Percentiles rank a stretch among this genome's conserved stretches.
These are phyloP conservation scores for Marasmius fiardii DNA, from an alignment of 1,284 basidiomycete genomes.

Conservation along the genomic window DNA sequence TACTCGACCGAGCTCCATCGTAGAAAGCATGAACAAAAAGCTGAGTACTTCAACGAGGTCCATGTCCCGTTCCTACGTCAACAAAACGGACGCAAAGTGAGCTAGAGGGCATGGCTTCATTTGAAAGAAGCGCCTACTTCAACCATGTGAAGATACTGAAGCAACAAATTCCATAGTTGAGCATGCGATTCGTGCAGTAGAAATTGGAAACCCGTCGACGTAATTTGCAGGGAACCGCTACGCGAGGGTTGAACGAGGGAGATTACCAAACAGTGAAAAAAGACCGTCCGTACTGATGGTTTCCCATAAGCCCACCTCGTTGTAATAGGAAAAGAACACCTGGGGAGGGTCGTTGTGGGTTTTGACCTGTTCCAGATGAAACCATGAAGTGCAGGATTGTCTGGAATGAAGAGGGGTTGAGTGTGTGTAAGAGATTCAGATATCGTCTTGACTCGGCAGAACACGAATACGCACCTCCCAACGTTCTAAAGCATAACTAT, in stretches of 20 bases:
- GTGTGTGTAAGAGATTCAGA: background rate
- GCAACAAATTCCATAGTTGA: conserved; percentile 94
- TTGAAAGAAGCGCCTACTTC: conserved; percentile 50
- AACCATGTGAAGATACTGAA: conserved; percentile 84
- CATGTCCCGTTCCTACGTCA: conserved; percentile 72
- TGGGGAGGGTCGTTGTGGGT: conserved; percentile 68
- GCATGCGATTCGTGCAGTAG: conserved; percentile 63
- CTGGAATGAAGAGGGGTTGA: conserved; percentile 34
- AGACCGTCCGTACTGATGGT: conserved; percentile 42
- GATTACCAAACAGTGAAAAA: background rate
- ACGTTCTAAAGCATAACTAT: conserved; percentile 84
- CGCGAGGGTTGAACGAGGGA: conserved; percentile 17
- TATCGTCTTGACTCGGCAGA: background rate
- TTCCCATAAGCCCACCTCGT: conserved; percentile 85
- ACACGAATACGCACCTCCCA: conserved; percentile 76
- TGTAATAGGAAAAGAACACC: conserved; percentile 84
- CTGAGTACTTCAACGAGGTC: conserved; percentile 93
- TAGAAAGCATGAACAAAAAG: conserved; percentile 94
- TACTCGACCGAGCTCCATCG: conserved; percentile 81
- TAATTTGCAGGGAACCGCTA: conserved; percentile 73
- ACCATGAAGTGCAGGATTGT: conserved; percentile 99
- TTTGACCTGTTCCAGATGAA: conserved; percentile 77
- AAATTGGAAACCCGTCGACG: conserved; percentile 78
- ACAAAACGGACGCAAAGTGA: conserved; percentile 12
- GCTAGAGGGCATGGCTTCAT: conserved; percentile 11